These are phyloP conservation scores for Carpinus fangiana DNA, from an alignment of 306 rosid species.

Conservation along the genomic window DNA sequence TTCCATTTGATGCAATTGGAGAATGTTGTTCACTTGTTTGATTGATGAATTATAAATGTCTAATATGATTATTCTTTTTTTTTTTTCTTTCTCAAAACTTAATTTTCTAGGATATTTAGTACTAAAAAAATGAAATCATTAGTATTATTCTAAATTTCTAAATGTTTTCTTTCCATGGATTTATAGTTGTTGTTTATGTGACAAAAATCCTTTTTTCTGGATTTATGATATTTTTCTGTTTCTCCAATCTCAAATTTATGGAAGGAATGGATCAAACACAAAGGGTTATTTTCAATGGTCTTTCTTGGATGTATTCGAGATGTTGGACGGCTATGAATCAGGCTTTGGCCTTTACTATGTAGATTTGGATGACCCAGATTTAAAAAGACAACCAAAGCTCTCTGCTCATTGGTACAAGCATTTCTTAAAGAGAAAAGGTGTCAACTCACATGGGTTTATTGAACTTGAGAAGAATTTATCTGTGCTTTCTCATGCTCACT, in stretches of 20 bases:
- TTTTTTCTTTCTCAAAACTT: neutral
- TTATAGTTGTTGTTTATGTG: neutral
- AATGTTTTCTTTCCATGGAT: neutral
- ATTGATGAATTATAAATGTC: neutral
- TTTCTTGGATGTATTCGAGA: slow-evolving; percentile 39
- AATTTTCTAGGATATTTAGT: neutral
- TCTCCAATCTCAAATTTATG: neutral
- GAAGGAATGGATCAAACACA: slow-evolving; percentile 44
- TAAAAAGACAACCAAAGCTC: slow-evolving; percentile 48
- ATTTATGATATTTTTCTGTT: neutral
- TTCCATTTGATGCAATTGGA: neutral
- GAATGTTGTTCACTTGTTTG: neutral
- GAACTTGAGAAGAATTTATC: slow-evolving; percentile 25
- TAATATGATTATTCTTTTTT: neutral
- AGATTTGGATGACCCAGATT: slow-evolving; percentile 40
- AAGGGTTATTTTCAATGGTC: slow-evolving; percentile 52
- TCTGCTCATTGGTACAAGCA: slow-evolving; percentile 42
- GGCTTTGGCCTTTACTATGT: slow-evolving; percentile 43
- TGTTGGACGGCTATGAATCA: slow-evolving; percentile 27
- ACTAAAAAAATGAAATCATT: neutral
- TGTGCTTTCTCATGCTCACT: neutral
- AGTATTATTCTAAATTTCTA: too few species aligned
- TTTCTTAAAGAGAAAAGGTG: slow-evolving; percentile 30
- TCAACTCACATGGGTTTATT: slow-evolving; percentile 20
- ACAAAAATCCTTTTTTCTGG: neutral